Evolutionary conservation across 768 basidiomycete species (phyloP), one percentile per base, ranked within the genome.

Genomic region (Obba rivulosa): DNA sequence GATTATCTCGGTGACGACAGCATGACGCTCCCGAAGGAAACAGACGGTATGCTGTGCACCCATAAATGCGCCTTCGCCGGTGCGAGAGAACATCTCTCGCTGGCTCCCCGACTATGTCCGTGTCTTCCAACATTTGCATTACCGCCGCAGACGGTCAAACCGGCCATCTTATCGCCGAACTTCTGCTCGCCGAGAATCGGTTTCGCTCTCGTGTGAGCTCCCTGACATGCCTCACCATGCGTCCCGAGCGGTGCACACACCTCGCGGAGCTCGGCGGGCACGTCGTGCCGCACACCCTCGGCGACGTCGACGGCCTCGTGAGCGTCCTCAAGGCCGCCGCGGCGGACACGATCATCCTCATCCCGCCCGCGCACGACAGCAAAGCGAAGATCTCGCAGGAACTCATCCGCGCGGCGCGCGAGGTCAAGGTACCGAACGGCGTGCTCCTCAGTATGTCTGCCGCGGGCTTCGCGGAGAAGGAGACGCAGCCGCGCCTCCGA

Each of bases 141-240:
- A 65, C 63, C 17, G 52, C 64, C 36, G 62, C 57, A 25, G 62
- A 66, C 20, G 66, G 63, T 50, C 62, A 67, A 56, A 66, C 59
- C 21, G 62, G 59, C 34, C 59, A 54, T 37, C 60, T 59, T 51
- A 49, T 67, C 46, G 50, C 55, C 38, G 63, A 67, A 34, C 57
- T 63, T n/a, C 55, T 65, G 34, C 46, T 56, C 25, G 52, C 55
- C 5, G 59, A 60, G 51, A 53, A 53, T 10, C 7, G 21, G 5
- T 23, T 25, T 25, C 8, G 23, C 25, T 43, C 17, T 7, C 23
- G 17, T 16, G 16, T 43, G 3, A 25, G 2, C 23, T 23, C 20
- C 13, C 23, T 25, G 8, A 43, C 41, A 20, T 23, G 41, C 22
- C 37, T 23, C 13, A 20, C 23, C 41, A 4, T 17, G 23, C 23